Base-by-base conservation (phyloP, 176 grass and related monocot genomes). In the Phyllostachys edulis region DNA sequence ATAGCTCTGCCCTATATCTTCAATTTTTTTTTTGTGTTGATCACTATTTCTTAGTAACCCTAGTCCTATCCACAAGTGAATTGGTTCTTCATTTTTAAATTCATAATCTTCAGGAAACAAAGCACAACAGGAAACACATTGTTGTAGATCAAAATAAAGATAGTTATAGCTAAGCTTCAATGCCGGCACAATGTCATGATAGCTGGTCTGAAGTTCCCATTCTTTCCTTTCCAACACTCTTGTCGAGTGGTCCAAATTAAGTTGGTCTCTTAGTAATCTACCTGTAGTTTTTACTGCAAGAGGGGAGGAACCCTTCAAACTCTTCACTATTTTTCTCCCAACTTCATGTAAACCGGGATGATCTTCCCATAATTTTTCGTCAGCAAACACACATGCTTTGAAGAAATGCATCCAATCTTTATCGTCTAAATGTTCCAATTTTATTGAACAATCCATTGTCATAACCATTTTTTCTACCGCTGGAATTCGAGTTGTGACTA, bases 151-250 rank as follows among this genome's bases (percentile, higher is more conserved):
- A 12, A n/a, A 47, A 67, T 69, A 55, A 17, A 81, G 68, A 38
- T 73, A 68, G 10, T 67, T 12, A 65, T 89, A 89, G 16, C 82
- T 81, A 11, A 85, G 21, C 67, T 75, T 73, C 4, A 89, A 57
- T 42, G 49, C 84, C 9, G 75, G 75, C 84, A 86, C 80, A 26
- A 80, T 79, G 5, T 73, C 84, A 49, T 71, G 5, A 0, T 34
- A 6, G 0, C 5, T 37, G 0, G 11, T 0, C 1, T 21, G 27
- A 20, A 21, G 67, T 36, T 71, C 62, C 85, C 85, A 87, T 44
- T 62, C 61, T n/a, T 54, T 60, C 16, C 62, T 82, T 14, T 75
- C 52, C 32, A 46, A 0, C 3, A 82, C 21, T 32, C 32, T 20
- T 12, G 5, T 66, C 69, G 78, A 87, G 3, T 87, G 46, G n/a